Conservation (phyloP, 225 moss, liverwort and hornwort species). For the Neckera pumila region DNA sequence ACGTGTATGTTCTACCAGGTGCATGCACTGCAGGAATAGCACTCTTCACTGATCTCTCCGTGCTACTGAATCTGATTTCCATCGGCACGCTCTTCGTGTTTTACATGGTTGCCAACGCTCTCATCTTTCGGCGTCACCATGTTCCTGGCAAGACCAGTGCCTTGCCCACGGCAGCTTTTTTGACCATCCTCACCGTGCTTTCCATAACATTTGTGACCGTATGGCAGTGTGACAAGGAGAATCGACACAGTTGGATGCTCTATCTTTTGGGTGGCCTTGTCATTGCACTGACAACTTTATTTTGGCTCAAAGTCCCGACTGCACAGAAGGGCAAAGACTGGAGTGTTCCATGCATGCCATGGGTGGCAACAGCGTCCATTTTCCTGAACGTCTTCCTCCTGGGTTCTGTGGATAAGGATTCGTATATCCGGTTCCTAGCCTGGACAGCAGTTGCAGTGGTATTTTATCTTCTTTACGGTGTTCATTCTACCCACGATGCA, state of each 20-base stretch:
- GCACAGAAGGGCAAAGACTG: slow-evolving; percentile 55
- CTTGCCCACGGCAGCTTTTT: slow-evolving; percentile 40
- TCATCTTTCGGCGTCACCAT: slow-evolving; percentile 72
- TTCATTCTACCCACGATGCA: slow-evolving; percentile 82
- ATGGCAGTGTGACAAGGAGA: slow-evolving; percentile 40
- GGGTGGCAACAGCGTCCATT: slow-evolving; percentile 70
- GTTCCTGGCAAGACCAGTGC: slow-evolving; percentile 37
- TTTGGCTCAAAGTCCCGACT: slow-evolving; percentile 43
- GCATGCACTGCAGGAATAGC: slow-evolving; percentile 65
- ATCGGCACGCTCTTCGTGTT: slow-evolving; percentile 96
- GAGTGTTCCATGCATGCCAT: slow-evolving; percentile 64
- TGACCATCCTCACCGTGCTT: slow-evolving; percentile 37
- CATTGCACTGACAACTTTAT: slow-evolving; percentile 19
- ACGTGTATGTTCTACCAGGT: slow-evolving; percentile 18
- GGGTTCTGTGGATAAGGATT: slow-evolving; percentile 61
- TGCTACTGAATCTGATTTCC: slow-evolving; percentile 80
- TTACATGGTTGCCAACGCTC: slow-evolving; percentile 95
- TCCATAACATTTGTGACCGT: slow-evolving; percentile 47
- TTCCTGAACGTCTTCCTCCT: slow-evolving; percentile 78
- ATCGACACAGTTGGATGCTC: slow-evolving; percentile 20
- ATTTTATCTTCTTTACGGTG: slow-evolving; percentile 71
- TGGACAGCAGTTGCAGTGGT: slow-evolving; percentile 61
- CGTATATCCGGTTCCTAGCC: slow-evolving; percentile 55
- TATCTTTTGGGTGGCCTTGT: slow-evolving; percentile 22
- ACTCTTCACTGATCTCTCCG: slow-evolving; percentile 63